These are phyloP conservation scores for Alternaria sp. DNA, from an alignment of 2,329 filamentous ascomycete species.

Conservation along the genomic window DNA sequence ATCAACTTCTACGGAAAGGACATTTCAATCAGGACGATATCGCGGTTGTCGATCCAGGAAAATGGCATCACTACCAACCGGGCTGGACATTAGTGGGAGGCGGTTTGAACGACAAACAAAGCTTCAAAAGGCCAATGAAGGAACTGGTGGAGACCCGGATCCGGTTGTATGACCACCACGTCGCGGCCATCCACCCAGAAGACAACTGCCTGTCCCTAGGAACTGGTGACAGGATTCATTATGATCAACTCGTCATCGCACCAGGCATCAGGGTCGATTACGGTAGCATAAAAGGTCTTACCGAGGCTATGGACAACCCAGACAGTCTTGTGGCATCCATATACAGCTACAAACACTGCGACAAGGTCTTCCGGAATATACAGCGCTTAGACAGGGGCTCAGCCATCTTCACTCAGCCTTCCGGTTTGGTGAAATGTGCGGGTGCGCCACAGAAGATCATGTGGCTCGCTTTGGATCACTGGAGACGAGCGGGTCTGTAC, in stretches of 20 bases:
- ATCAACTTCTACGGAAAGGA: slow-evolving; percentile 70
- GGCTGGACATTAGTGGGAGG: slow-evolving; percentile 75
- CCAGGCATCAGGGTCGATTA: slow-evolving; percentile 54
- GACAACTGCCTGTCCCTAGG: slow-evolving; percentile 66
- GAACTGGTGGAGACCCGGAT: slow-evolving; percentile 66
- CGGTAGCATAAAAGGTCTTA: slow-evolving; percentile 40
- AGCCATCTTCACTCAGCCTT: slow-evolving; percentile 51
- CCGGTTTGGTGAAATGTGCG: slow-evolving; percentile 51
- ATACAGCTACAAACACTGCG: slow-evolving; percentile 51
- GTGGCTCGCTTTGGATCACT: slow-evolving; percentile 53
- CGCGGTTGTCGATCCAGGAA: slow-evolving; percentile 69
- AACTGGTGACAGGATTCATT: slow-evolving; percentile 65
- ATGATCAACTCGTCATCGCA: slow-evolving; percentile 71
- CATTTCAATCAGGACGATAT: slow-evolving; percentile 68
- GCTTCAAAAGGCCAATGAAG: slow-evolving; percentile 62
- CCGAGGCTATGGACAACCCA: slow-evolving; percentile 46
- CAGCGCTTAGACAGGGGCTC: slow-evolving; percentile 41
- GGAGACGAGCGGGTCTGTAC: slow-evolving; percentile 48
- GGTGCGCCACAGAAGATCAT: slow-evolving; percentile 53
- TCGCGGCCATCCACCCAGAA: slow-evolving; percentile 62
- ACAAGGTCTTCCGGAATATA: slow-evolving; percentile 47
- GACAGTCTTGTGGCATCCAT: slow-evolving; percentile 47
- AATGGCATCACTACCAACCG: slow-evolving; percentile 73
- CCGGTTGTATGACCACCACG: slow-evolving; percentile 65
- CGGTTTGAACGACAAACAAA: slow-evolving; percentile 69